Conservation (phyloP, 2,329 filamentous ascomycete species). For the Fusarium chlamydosporum region DNA sequence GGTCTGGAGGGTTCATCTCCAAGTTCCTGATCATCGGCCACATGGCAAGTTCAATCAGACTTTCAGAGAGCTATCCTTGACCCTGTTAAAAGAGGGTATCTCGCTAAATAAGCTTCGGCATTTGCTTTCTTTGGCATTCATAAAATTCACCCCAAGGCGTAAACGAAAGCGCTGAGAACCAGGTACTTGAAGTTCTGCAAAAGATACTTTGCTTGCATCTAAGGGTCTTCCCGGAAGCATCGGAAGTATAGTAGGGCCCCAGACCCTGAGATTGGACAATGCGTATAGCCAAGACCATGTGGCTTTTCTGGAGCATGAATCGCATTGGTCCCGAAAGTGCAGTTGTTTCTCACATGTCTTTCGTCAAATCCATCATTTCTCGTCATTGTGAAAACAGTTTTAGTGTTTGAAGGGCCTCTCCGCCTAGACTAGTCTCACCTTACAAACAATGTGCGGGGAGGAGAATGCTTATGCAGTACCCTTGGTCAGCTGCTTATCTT, state of each 20-base stretch:
- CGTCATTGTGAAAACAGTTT: conserved; percentile 11
- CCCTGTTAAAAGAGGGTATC: conserved; percentile 1
- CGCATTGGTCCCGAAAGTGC: conserved; percentile 1
- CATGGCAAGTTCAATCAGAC: conserved; percentile 13
- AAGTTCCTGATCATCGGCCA: conserved; percentile 1
- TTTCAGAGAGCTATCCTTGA: conserved; percentile 23
- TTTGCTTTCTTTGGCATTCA: neutral
- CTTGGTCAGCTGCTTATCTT: conserved; percentile 34
- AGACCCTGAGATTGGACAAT: conserved; percentile 20
- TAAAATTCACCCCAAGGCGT: conserved; percentile 24
- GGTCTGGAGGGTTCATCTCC: neutral
- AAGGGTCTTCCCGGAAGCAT: conserved; percentile 33
- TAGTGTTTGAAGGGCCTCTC: neutral
- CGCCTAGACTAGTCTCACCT: conserved; percentile 19
- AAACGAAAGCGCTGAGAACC: conserved; percentile 17
- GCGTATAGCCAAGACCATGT: conserved; percentile 20
- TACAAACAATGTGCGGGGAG: conserved; percentile 25
- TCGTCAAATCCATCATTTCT: neutral
- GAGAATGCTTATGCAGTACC: neutral
- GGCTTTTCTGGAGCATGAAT: conserved; percentile 12
- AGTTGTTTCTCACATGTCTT: neutral
- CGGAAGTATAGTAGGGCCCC: conserved; percentile 14
- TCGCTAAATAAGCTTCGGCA: conserved; percentile 16
- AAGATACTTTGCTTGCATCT: conserved; percentile 33
- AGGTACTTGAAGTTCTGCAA: conserved; percentile 26